Base-by-base conservation (phyloP, 2,329 filamentous ascomycete genomes). In the Colletotrichum liriopes region DNA sequence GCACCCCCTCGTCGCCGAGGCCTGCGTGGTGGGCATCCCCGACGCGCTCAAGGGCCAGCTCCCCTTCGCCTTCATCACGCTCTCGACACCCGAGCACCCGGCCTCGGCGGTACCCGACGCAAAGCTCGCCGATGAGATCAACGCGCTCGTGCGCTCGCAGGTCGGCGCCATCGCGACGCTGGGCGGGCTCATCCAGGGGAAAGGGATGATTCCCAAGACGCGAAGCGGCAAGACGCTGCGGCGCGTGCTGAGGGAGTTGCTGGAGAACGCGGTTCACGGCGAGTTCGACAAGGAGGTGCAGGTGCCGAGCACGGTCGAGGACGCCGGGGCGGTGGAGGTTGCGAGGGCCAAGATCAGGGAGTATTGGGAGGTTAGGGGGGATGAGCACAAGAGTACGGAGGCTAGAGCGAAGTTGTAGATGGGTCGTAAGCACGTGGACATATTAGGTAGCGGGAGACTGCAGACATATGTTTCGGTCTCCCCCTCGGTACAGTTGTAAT, bases 191-290 rank as follows among this genome's bases (percentile, higher is more conserved):
- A 93, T 98, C 64, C 93, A 94, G 75, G 94, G 94, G 49, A 91
- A 91, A 75, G 92, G 92, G 20, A 95, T 97, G 88, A 98, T 98
- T 64, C 95, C 96, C 7, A 95, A 95, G 85, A 98, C 96, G 20
- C 85, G 95, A 37, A 94, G 92, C n/a, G 96, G 96, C 37, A 98
- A 98, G 88, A 98, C 94, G 5, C 82, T 98, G 71, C 87, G 95
- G 4, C 86, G 95, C 32, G 94, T 97, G 41, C 83, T 98, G 80
- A 87, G 94, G 41, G 94, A 97, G 83, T 83, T 98, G 75, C 84
- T 97, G 20, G 95, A 98, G 84, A 94, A 97, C 78, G 94, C 90
- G 0, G 90, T 92, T 6, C 88, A 92, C 72, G 93, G 90, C 1
- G 90, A 95, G 35, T 93, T 93, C 76, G 91, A 92, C 20, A 93